These are phyloP conservation scores for Zymoseptoria ardabiliae DNA, from an alignment of 2,329 filamentous ascomycete species.

Conservation along the genomic window DNA sequence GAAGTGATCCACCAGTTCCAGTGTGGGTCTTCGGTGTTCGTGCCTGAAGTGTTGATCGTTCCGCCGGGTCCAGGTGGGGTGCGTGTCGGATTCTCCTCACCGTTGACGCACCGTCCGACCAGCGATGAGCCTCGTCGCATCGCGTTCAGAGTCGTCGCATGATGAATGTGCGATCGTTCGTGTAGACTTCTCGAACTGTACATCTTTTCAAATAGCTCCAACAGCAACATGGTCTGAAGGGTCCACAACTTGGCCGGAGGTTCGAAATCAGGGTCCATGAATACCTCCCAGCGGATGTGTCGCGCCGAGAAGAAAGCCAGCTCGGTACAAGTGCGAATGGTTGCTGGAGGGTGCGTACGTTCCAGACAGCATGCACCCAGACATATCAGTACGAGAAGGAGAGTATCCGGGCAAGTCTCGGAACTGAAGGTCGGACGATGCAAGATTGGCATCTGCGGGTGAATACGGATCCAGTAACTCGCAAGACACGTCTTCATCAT, in stretches of 20 bases:
- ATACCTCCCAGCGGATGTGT: constrained; percentile 93
- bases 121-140: constrained; percentile 91
- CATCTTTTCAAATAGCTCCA: constrained; percentile 97
- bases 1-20: constrained; percentile 96
- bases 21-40: constrained; percentile 73
- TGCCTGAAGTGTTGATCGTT: constrained; percentile 37
- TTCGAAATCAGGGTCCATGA: constrained; percentile 81
- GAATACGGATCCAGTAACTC: constrained; percentile 93
- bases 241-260: constrained; percentile 94
- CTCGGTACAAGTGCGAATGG: constrained; percentile 70
- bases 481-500: constrained; percentile 96
- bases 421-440: constrained; percentile 91
- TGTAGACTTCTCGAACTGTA: constrained; percentile 87
- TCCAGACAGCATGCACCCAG: constrained; percentile 88
- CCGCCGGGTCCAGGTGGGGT: constrained; percentile 41
- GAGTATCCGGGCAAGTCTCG: constrained; percentile 74
- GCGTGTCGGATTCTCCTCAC: constrained; percentile 50
- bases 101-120: constrained; percentile 74
- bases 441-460: constrained; percentile 86
- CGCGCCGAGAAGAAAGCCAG: constrained; percentile 85
- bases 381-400: constrained; percentile 82
- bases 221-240: constrained; percentile 79
- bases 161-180: constrained; percentile 91
- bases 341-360: constrained; percentile 65
- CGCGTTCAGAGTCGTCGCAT: constrained; percentile 87